These are phyloP conservation scores for Macrocybe sp. DNA, from an alignment of 1,284 basidiomycete genomes.

Conservation along the genomic window DNA sequence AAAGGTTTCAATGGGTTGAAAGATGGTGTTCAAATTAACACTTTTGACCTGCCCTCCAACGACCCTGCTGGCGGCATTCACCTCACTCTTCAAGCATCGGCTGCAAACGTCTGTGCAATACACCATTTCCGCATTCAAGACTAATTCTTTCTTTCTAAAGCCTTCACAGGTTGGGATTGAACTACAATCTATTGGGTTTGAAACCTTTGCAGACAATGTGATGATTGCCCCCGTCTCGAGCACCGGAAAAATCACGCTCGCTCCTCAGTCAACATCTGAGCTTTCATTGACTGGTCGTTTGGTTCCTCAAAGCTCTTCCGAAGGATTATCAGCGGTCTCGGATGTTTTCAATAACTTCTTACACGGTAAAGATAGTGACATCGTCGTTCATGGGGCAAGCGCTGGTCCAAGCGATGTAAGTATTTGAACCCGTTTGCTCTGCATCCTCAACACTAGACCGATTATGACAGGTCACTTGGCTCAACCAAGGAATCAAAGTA, in stretches of 20 bases:
- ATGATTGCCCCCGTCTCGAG: conserved; percentile 60
- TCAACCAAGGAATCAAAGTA: conserved; percentile 70
- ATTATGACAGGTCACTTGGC: conserved; percentile 55
- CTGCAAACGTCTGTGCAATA: conserved; percentile 48
- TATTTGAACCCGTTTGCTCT: background rate
- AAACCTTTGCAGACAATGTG: conserved; percentile 48
- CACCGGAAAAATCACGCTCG: conserved; percentile 45
- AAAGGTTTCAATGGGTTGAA: conserved; percentile 72
- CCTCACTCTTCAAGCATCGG: conserved; percentile 58
- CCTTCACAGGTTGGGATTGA: conserved; percentile 77
- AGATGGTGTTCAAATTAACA: conserved; percentile 58
- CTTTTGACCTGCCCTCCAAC: conserved; percentile 70
- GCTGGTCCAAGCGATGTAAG: conserved; percentile 59
- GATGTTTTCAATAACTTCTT: conserved; percentile 72
- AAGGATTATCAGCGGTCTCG: conserved; percentile 59
- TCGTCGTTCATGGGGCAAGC: conserved; percentile 58
- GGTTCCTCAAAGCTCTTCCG: conserved; percentile 50
- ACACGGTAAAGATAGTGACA: conserved; percentile 58
- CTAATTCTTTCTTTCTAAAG: conserved; percentile 25
- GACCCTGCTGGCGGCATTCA: conserved; percentile 75
- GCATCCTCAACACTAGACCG: background rate
- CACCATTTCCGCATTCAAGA: background rate
- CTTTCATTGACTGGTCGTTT: conserved; percentile 63
- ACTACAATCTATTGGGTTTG: conserved; percentile 59
- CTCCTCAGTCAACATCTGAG: conserved; percentile 48